Percentiles rank a stretch among this genome's conserved stretches.
phyloP scores from a whole-genome alignment of 371 early-diverging fungal species.

The Mortierella polycephala region DNA sequence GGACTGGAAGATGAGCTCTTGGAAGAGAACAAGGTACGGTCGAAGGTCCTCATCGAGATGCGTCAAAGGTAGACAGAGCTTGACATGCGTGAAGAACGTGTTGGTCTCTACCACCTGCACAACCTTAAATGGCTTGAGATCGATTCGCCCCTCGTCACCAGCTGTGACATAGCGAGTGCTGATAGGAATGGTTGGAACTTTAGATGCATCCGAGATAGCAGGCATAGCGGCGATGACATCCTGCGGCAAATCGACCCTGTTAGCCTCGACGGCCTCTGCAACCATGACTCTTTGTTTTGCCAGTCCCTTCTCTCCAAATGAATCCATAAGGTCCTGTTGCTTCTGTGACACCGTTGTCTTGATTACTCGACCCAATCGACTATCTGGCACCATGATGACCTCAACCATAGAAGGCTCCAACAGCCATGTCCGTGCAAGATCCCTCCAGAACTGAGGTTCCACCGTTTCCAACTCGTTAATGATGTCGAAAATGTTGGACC shows the following conservation, averaged over 20 bases:
- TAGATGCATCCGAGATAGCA: conserved; percentile 61
- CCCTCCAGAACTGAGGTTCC: conserved; percentile 70
- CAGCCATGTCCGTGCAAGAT: conserved; percentile 66
- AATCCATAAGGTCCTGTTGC: conserved; percentile 53
- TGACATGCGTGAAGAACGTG: conserved; percentile 66
- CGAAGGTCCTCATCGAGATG: conserved; percentile 62
- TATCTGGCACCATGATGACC: conserved; percentile 70
- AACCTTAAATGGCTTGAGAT: conserved; percentile 56
- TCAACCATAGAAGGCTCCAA: conserved; percentile 65
- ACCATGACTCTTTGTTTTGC: conserved; percentile 57
- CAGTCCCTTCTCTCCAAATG: conserved; percentile 62
- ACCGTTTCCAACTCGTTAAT: conserved; percentile 61
- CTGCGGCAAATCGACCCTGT: conserved; percentile 64
- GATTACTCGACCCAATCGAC: conserved; percentile 58
- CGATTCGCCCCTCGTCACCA: neutral
- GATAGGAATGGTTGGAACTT: conserved; percentile 55
- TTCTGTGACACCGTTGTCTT: conserved; percentile 56
- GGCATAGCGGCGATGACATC: conserved; percentile 65
- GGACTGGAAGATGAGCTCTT: conserved; percentile 56
- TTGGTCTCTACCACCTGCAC: conserved; percentile 69
- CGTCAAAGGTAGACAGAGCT: conserved; percentile 64
- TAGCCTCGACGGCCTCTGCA: conserved; percentile 66
- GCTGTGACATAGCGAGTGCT: conserved; percentile 32
- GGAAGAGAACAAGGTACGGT: conserved; percentile 72
- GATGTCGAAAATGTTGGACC: conserved; percentile 59